These are phyloP conservation scores for Globisporangium recalcitrans DNA, from an alignment of 352 stramenopile species.

Conservation along the genomic window DNA sequence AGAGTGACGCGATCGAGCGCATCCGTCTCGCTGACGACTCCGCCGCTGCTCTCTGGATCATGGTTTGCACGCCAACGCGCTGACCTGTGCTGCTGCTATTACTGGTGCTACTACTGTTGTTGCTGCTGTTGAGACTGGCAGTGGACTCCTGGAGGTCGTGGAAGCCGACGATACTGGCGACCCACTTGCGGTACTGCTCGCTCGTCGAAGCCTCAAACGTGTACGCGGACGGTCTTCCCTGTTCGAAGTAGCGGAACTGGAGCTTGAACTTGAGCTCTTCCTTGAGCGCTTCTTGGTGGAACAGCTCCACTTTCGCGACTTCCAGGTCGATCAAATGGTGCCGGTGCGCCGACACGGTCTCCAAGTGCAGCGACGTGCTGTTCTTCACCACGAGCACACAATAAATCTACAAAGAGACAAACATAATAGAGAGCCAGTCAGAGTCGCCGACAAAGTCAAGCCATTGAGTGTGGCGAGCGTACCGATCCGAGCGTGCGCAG, in stretches of 20 bases:
- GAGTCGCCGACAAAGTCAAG: not conserved
- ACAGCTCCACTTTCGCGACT: slow-evolving; percentile 33
- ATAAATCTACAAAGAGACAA: slow-evolving; percentile 38
- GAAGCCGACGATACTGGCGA: slow-evolving; percentile 29
- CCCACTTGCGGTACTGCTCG: slow-evolving; percentile 29
- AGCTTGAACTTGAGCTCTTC: slow-evolving; percentile 41
- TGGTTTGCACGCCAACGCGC: not conserved
- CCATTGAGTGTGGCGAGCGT: not conserved
- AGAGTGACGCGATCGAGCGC: slow-evolving; percentile 13
- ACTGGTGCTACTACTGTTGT: slow-evolving; percentile 3
- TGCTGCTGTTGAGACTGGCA: not conserved
- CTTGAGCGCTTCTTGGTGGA: slow-evolving; percentile 24
- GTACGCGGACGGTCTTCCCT: slow-evolving; percentile 21
- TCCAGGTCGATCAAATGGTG: slow-evolving; percentile 31
- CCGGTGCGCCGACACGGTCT: slow-evolving; percentile 34
- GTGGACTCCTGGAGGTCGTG: not conserved
- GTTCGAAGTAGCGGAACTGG: slow-evolving; percentile 5
- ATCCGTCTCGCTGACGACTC: not conserved
- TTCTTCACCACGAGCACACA: slow-evolving; percentile 38
- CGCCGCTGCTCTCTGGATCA: not conserved
- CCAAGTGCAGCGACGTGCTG: slow-evolving; percentile 24
- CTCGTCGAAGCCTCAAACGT: slow-evolving; percentile 28
- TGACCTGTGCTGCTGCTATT: slow-evolving; percentile 1
- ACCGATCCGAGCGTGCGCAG: slow-evolving; percentile 48
- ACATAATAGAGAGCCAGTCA: not conserved